phyloP scores from a whole-genome alignment of 768 basidiomycete genomes.

The Terana coerulea region DNA sequence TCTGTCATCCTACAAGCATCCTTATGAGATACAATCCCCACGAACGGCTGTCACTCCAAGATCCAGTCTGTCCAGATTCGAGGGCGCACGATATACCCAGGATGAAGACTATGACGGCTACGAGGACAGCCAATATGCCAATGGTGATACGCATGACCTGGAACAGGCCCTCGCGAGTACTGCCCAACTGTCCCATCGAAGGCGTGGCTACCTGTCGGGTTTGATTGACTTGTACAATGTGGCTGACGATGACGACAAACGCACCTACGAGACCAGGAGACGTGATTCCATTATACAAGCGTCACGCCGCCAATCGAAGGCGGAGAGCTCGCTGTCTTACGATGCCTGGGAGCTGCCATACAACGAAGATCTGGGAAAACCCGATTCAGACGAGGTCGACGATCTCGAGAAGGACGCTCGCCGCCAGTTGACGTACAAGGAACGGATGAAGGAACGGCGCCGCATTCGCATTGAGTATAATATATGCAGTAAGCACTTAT shows the following conservation, averaged over 20 bases:
- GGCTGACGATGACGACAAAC: constrained; percentile 20
- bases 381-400: constrained; percentile 51
- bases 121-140: constrained; percentile 17
- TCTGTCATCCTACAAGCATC: constrained; percentile 59
- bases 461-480: constrained; percentile 72
- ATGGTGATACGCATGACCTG: constrained; percentile 21
- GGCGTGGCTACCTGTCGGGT: constrained; percentile 45
- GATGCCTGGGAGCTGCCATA: constrained; percentile 53
- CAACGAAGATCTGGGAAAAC: constrained; percentile 59
- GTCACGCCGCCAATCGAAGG: constrained; percentile 23
- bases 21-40: constrained; percentile 58
- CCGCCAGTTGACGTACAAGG: constrained; percentile 62
- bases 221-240: constrained; percentile 48
- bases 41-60: constrained; percentile 20
- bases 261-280: background rate
- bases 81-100: background rate
- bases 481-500: constrained; percentile 51
- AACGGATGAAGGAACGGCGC: constrained; percentile 61
- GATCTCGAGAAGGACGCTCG: constrained; percentile 60
- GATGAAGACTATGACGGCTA: constrained; percentile 24
- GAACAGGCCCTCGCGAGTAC: constrained; percentile 13
- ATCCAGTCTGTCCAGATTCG: constrained; percentile 19
- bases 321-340: constrained; percentile 41
- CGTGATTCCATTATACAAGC: constrained; percentile 15
- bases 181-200: constrained; percentile 3